Evolutionary conservation across 73 alveolate species (phyloP), one percentile per base, ranked within the genome.

Genomic region (Paramecium octaurelia): DNA sequence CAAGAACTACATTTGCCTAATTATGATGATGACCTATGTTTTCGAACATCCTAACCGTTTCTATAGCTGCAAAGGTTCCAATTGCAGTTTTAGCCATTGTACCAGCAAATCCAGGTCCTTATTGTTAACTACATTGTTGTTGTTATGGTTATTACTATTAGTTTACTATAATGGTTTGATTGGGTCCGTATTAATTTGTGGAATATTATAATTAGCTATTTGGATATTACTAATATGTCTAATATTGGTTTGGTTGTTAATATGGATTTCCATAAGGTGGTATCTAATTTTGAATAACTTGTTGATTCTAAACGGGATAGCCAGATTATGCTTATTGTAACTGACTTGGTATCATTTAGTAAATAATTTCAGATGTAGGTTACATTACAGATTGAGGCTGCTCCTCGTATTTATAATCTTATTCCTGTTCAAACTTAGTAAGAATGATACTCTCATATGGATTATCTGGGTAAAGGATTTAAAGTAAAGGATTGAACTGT

Each of bases 61-160:
- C 87, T 36, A 73, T 73, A 16, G 87, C 87, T 35, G 87, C 87
- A 34, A 35, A 36, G 11, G 87, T 73, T 73, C 87, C 87, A 8
- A 73, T 3, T 1, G 87, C 87, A 36, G 60, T 40, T 73, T 16
- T 40, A 8, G 46, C 59, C 87, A 73, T 73, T 12, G 87, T 40
- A 29, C 87, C 87, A 5, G 60, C 87, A 36, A 73, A 34, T 12
- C 87, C 87, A 34, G 59, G 34, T 8, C 87, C 87, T 73, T 31
- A 34, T 73, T 73, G 14, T 73, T 73, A 73, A 20, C 35, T 18
- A 18, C 35, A 40, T 73, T 73, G 34, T 71, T 71, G 27, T 73
- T 73, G 38, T 73, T 73, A n/a, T 73, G 57, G 87, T 7, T 73
- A 20, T 73, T 73, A 38, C n/a, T 34, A 4, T 0, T 34, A 16